Evolutionary conservation across 768 basidiomycete species (phyloP), one percentile per base, ranked within the genome.

Genomic region (Auricularia cornea): DNA sequence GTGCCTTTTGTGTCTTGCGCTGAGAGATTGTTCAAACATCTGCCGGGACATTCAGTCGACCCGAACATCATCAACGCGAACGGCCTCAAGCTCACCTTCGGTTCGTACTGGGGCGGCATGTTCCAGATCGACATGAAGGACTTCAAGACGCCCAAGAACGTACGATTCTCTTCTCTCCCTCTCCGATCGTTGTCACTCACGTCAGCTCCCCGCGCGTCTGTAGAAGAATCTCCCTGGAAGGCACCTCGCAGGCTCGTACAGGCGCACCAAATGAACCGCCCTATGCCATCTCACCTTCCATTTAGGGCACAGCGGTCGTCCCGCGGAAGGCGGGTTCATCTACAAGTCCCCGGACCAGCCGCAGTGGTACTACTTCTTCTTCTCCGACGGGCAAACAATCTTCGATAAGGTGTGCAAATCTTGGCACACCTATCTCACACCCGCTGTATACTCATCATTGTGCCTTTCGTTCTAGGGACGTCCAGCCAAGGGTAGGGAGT

Each of bases 351-450:
- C 52, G 1, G n/a, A 10, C 5, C 28, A n/a, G n/a, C 51, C 20
- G 8, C 29, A 31, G 8, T 29, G 11, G 26, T 57, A 57, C 28
- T 61, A 40, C n/a, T n/a, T n/a, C 54, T 69, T 71, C 66, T 66
- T 64, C 41, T 66, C 66, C 18, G 61, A 68, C 35, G 62, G 63
- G 3, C 61, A 68, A 60, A 68, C 54, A 62, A 68, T 67, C 26
- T 67, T 63, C 63, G 52, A 8, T 40, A n/a, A 41, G 5, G 44
- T 48, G 20, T 23, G 44, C n/a, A n/a, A n/a, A n/a, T n/a, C n/a
- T n/a, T n/a, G n/a, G n/a, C n/a, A n/a, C n/a, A n/a, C n/a, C n/a
- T n/a, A n/a, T n/a, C n/a, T 23, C 35, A n/a, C n/a, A n/a, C n/a
- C n/a, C n/a, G n/a, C n/a, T n/a, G n/a, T n/a, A n/a, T 8, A 8